These are phyloP conservation scores for Ceratocystis cacaofunesta DNA, from an alignment of 2,329 filamentous ascomycete genomes.

Conservation along the genomic window DNA sequence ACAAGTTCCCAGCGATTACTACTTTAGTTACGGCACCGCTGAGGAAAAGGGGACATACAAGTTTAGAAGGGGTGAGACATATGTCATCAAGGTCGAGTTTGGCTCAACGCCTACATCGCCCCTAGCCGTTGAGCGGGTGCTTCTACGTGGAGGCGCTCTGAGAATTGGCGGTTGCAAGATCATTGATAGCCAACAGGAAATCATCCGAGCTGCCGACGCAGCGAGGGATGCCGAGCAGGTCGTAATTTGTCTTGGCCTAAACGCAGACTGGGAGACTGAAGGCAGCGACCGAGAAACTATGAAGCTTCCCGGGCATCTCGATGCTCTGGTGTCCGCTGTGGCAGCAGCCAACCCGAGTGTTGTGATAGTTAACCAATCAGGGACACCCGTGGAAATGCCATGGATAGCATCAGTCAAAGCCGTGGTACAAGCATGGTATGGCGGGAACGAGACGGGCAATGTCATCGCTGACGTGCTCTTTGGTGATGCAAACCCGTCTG, in stretches of 20 bases:
- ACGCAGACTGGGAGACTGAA: slow-evolving; percentile 70
- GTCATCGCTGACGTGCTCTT: slow-evolving; percentile 65
- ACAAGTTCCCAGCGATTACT: slow-evolving; percentile 46
- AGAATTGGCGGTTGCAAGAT: slow-evolving; percentile 46
- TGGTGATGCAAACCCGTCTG: slow-evolving; percentile 58
- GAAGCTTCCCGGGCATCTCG: slow-evolving; percentile 57
- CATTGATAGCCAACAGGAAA: slow-evolving; percentile 42
- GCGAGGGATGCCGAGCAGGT: slow-evolving; percentile 62
- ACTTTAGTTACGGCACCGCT: slow-evolving; percentile 48
- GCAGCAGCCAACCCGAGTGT: slow-evolving; percentile 52
- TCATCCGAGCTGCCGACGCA: slow-evolving; percentile 50
- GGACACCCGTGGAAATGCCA: slow-evolving; percentile 59
- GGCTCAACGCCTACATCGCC: slow-evolving; percentile 44
- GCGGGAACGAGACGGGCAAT: slow-evolving; percentile 75
- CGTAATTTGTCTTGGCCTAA: slow-evolving; percentile 62
- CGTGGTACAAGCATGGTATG: slow-evolving; percentile 68
- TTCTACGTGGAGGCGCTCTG: slow-evolving; percentile 45
- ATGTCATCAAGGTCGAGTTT: slow-evolving; percentile 45
- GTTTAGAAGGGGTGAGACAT: slow-evolving; percentile 44
- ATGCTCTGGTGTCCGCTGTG: slow-evolving; percentile 53
- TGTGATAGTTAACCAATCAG: slow-evolving; percentile 61
- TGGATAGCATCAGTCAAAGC: slow-evolving; percentile 40
- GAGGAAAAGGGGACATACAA: slow-evolving; percentile 46
- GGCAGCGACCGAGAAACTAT: slow-evolving; percentile 65
- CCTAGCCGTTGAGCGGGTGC: slow-evolving; percentile 34